phyloP scores from a whole-genome alignment of 2,329 filamentous ascomycete species.

The Pseudogymnoascus sp. region DNA sequence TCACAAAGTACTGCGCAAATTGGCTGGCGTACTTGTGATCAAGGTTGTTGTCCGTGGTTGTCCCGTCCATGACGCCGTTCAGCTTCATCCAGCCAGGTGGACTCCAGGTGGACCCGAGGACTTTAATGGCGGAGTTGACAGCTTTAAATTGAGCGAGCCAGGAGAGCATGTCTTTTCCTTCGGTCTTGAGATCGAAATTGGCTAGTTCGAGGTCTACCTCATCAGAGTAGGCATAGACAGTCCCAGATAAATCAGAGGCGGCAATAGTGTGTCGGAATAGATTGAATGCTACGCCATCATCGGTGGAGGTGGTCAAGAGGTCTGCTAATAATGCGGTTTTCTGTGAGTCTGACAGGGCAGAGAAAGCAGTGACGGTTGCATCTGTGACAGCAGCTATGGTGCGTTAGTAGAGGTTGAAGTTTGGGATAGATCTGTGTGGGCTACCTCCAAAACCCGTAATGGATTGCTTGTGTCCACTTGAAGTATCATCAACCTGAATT shows the following conservation, averaged over 20 bases:
- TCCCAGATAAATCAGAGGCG: conserved; percentile 34
- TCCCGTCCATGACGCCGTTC: conserved; percentile 30
- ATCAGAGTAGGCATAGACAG: conserved; percentile 36
- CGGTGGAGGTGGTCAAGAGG: conserved; percentile 31
- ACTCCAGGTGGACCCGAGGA: conserved; percentile 35
- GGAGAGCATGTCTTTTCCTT: conserved; percentile 33
- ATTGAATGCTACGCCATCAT: conserved; percentile 33
- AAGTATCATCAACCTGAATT: conserved; percentile 34
- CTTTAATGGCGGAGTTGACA: conserved; percentile 30
- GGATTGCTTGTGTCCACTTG: conserved; percentile 33
- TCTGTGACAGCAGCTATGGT: conserved; percentile 33
- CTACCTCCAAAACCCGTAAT: conserved; percentile 35
- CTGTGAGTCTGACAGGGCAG: conserved; percentile 24
- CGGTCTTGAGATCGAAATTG: conserved; percentile 32
- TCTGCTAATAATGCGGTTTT: conserved; percentile 23
- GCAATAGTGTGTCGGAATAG: conserved; percentile 36
- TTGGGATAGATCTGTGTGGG: neutral
- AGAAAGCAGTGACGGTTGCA: conserved; percentile 34
- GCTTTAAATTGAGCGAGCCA: conserved; percentile 32
- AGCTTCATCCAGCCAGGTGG: conserved; percentile 37
- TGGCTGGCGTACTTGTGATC: conserved; percentile 31
- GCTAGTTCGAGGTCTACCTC: conserved; percentile 28
- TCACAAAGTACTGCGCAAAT: conserved; percentile 35
- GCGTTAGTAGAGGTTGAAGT: neutral
- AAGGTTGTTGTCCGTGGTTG: conserved; percentile 33